Conservation (phyloP, 768 basidiomycete genomes). For the Pisolithus marmoratus region DNA sequence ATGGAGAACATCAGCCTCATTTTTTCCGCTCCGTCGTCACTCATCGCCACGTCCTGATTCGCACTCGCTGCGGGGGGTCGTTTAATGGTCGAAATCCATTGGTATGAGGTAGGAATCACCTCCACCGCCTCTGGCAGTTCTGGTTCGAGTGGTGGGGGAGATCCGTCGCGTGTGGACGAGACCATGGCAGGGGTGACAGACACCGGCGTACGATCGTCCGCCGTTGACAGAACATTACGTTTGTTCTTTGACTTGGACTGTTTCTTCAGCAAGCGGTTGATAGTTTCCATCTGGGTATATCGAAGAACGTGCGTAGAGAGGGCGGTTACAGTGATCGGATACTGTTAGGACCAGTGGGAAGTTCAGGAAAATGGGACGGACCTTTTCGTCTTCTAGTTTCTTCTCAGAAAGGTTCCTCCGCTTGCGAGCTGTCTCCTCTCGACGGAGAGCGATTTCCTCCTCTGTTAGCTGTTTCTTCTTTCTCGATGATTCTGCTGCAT, state of each 20-base stretch:
- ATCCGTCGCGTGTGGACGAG: slow-evolving; percentile 25
- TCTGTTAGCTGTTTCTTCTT: slow-evolving; percentile 69
- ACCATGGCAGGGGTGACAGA: slow-evolving; percentile 25
- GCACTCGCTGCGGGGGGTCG: background rate
- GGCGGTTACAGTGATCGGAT: background rate
- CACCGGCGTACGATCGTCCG: slow-evolving; percentile 38
- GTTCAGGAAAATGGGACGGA: slow-evolving; percentile 19
- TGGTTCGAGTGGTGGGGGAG: slow-evolving; percentile 28
- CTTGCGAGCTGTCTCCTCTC: slow-evolving; percentile 80
- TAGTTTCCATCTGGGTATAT: slow-evolving; percentile 65
- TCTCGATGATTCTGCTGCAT: slow-evolving; percentile 12
- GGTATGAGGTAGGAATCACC: slow-evolving; percentile 51
- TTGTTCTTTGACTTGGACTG: slow-evolving; percentile 65
- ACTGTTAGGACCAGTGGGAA: background rate
- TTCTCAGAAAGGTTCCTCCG: slow-evolving; percentile 77
- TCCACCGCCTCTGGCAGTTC: slow-evolving; percentile 38
- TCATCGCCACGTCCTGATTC: slow-evolving; percentile 6
- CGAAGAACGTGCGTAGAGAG: background rate
- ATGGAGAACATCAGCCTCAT: slow-evolving; percentile 54
- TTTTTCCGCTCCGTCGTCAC: background rate
- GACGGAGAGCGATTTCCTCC: slow-evolving; percentile 63
- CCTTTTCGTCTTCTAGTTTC: slow-evolving; percentile 84
- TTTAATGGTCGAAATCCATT: slow-evolving; percentile 64
- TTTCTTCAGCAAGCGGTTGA: slow-evolving; percentile 84
- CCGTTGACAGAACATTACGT: slow-evolving; percentile 44